phyloP scores from a whole-genome alignment of 139 green algal genomes.

The Micractinium conductrix region DNA sequence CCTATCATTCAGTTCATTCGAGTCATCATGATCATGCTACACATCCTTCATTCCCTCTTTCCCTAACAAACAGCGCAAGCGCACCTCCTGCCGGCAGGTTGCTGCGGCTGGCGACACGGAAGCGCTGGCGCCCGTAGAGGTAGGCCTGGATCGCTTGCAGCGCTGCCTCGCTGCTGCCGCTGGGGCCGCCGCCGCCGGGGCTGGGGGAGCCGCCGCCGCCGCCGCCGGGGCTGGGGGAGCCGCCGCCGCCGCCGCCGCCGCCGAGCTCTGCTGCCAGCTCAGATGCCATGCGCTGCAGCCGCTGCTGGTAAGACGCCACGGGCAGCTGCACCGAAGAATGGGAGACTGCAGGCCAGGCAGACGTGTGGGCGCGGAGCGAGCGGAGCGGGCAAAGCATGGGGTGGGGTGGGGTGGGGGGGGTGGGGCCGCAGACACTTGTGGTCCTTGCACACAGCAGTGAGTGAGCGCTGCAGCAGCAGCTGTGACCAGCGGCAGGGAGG shows the following conservation, averaged over 20 bases:
- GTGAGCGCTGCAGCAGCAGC: too few relatives aligned
- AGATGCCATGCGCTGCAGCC: slow-evolving; percentile 2
- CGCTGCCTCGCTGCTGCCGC: background rate
- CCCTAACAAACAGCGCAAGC: too few relatives aligned
- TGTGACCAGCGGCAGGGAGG: too few relatives aligned
- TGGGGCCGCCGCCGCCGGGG: background rate
- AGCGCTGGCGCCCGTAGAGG: slow-evolving; percentile 10
- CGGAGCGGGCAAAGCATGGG: background rate
- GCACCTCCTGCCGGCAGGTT: slow-evolving; percentile 7
- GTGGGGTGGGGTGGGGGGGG: background rate
- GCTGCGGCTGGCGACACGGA: background rate
- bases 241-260: background rate
- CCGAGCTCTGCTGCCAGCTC: background rate
- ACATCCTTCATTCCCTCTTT: too few relatives aligned
- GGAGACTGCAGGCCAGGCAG: slow-evolving; percentile 43
- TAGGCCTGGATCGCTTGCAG: background rate
- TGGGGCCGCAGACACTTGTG: too few relatives aligned
- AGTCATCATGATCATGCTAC: too few relatives aligned
- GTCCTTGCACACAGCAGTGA: too few relatives aligned
- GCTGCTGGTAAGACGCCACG: slow-evolving; percentile 44
- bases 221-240: background rate
- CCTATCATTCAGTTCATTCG: too few relatives aligned
- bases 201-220: background rate
- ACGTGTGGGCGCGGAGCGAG: background rate
- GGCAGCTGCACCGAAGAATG: slow-evolving; percentile 68